These are phyloP conservation scores for Eucalyptus victrix DNA, from an alignment of 345 rosid species.

Conservation along the genomic window DNA sequence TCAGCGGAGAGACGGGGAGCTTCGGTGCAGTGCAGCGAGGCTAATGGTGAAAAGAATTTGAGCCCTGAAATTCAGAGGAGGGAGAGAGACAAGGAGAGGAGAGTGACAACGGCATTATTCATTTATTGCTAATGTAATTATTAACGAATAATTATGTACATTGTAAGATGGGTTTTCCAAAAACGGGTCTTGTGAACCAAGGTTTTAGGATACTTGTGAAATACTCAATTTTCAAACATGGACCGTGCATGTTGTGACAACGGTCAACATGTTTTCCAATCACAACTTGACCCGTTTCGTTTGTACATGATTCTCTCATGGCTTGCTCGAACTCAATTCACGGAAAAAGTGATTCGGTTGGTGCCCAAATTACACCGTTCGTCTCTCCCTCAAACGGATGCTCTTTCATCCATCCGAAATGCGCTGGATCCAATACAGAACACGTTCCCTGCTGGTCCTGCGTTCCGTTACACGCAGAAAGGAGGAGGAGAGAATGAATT, in stretches of 20 bases:
- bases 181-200: not conserved
- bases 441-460: not conserved
- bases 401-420: not conserved
- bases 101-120: not conserved
- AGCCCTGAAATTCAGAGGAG: not conserved
- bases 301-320: accelerated
- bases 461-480: not conserved
- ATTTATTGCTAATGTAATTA: not conserved
- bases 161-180: not conserved
- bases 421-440: not conserved
- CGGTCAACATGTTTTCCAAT: not conserved
- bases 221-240: not conserved
- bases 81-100: not conserved
- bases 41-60: not conserved
- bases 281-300: not conserved
- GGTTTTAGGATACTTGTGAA: not conserved
- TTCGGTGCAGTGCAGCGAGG: not conserved
- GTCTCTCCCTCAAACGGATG: not conserved
- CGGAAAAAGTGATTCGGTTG: not conserved
- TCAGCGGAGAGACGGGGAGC: not conserved
- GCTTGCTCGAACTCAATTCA: not conserved
- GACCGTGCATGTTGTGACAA: accelerated
- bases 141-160: not conserved
- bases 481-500: not conserved
- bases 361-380: not conserved